Base-by-base conservation (phyloP, 148 eudicot species). In the Rhododendron williamsianum region DNA sequence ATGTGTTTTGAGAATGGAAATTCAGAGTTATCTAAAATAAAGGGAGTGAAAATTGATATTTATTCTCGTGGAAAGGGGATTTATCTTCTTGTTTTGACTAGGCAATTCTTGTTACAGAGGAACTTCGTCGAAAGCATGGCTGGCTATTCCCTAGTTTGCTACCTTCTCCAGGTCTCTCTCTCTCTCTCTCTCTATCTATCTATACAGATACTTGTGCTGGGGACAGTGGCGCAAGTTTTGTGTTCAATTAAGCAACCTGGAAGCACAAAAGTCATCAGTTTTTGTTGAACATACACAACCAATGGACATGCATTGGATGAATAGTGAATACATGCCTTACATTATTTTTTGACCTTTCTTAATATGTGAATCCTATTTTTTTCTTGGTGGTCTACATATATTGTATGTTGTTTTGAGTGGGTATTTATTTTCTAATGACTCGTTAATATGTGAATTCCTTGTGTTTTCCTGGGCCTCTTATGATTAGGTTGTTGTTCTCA, bases 91-190 rank as follows among this genome's bases (percentile, higher is more conserved):
- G 16, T 77, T 72, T 80, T 80, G 46, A 87, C 23, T 88, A 15
- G 67, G 76, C 12, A 45, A 85, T 89, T 83, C 78, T 82, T 84
- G 81, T 92, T 85, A 89, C 98, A 97, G 99, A 93, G 99, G 85
- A 97, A 97, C 89, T 97, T 97, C 87, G 99, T 97, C 84, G 99
- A 97, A 90, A 97, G 99, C 90, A 97, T 97, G 99, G 99, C 99
- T 51, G 99, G 99, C 45, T 97, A 97, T 92, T 97, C 99, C 49
- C 89, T 97, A 15, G 99, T 97, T 78, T 97, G 98, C 95, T 97
- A 97, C 89, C 96, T 97, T 85, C 89, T 97, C 84, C 99, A 95
- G 98, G 99, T 97, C 88, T 80, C 36, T 43, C 58, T 58, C 65
- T 76, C 83, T 82, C 18, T 78, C 69, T 82, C 78, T 87, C 54